Base-by-base conservation (phyloP, 768 basidiomycete species). In the Hypholoma fasciculare region DNA sequence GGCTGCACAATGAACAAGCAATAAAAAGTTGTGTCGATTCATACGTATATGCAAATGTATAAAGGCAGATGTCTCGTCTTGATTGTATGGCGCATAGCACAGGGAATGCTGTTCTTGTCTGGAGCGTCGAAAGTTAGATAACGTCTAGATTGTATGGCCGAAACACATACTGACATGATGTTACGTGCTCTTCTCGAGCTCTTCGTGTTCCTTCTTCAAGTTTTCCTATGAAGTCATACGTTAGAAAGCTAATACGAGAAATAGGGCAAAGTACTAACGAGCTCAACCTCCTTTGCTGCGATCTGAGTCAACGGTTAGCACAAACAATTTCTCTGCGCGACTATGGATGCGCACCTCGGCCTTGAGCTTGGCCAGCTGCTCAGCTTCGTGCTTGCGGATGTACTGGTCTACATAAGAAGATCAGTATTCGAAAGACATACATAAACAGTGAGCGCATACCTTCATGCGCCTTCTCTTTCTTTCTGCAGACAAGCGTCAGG, bases 381-480 rank as follows among this genome's bases (percentile, higher is more conserved):
- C 81, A 12, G 70, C 65, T 57, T 90, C 89, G 55, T 85, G 85
- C 58, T 74, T 69, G 55, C 80, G 84, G 48, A 80, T 76, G 61
- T 85, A 90, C 73, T 89, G 80, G 57, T 89, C 89, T 91, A 37
- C 30, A 48, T 36, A 48, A 52, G 8, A 34, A 23, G 26, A 23
- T 39, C 30, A 43, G 12, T 14, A 50, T 26, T 8, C 40, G 3
- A 23, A 23, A 23, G 23, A 23, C 23, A 23, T 23, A 23, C 23
- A 4, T 23, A 23, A 23, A 23, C 23, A 23, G 19, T 38, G 30
- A 5, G 11, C 19, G 34, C 52, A 11, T 57, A 71, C 71, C 69
- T 57, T 91, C 89, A 52, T 88, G 82, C 17, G 88, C 89, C 67
- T 81, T 86, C 71, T 90, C 89, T 72, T 83, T 90, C 72, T 84